Base-by-base conservation (phyloP, 2,329 filamentous ascomycete species). In the Cladophialophora psammophila region DNA sequence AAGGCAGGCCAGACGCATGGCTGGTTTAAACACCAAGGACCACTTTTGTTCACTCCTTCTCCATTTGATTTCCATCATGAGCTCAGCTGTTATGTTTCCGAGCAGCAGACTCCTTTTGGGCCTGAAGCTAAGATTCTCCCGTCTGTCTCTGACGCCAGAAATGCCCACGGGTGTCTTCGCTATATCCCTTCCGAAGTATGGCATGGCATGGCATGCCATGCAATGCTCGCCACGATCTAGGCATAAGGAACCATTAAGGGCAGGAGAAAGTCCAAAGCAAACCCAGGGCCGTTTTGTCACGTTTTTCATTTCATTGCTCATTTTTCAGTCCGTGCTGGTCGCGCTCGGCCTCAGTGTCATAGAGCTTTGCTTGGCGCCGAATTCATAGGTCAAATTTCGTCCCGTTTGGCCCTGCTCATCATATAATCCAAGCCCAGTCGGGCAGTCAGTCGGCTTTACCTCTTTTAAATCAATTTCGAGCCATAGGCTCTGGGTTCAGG, bases 281-380 rank as follows among this genome's bases (percentile, higher is more conserved):
- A 48, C 20, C 42, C 42, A 26, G 42, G 12, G n/a, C 18, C 45
- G 26, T 50, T 8, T 26, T 50, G 45, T 50, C 45, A 50, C 26
- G 7, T 18, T 10, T 26, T 42, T 31, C 45, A 50, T 50, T 50
- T 50, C 45, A 50, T 50, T 50, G 18, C 20, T 50, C 45, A 50
- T 50, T 31, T 48, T 48, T 48, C 45, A 50, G 18, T 50, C 45
- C 20, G 45, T 50, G 15, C 45, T 18, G 20, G 45, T 20, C 26
- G 45, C 26, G 45, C 45, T 50, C 20, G 20, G 45, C 26, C 26
- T 26, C 45, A 20, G 45, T 50, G 10, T 50, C 45, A 31, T 31
- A 6, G 45, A 18, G 18, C 18, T 26, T 50, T 5, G 26, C 45
- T 50, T 31, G 3, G 10, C 10, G 20, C 13, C 20, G 45, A 26